phyloP scores from a whole-genome alignment of 2,329 filamentous ascomycete species.

The Nothomitra cinnamomea region DNA sequence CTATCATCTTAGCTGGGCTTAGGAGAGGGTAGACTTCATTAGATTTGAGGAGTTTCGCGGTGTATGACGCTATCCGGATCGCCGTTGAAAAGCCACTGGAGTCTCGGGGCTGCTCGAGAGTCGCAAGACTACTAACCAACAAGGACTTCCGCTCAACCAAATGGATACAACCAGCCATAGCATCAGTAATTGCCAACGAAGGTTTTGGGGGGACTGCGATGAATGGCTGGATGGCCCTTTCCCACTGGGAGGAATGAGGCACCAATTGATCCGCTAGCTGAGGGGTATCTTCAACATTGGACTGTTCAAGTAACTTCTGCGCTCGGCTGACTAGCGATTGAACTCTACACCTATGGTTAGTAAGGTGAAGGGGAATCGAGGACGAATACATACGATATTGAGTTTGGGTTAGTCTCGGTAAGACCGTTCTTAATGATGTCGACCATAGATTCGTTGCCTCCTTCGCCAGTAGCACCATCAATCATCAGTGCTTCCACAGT shows the following conservation, averaged over 20 bases:
- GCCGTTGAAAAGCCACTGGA: conserved; percentile 53
- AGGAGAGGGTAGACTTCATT: conserved; percentile 20
- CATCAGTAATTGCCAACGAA: conserved; percentile 57
- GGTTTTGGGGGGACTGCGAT: conserved; percentile 35
- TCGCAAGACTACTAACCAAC: conserved; percentile 16
- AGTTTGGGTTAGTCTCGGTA: conserved; percentile 24
- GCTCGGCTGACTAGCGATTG: conserved; percentile 38
- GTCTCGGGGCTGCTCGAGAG: conserved; percentile 33
- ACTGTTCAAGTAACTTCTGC: conserved; percentile 27
- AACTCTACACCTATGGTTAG: conserved; percentile 27
- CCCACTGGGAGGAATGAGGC: conserved; percentile 49
- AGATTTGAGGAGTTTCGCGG: conserved; percentile 37
- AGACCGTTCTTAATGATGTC: conserved; percentile 36
- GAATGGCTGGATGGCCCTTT: conserved; percentile 39
- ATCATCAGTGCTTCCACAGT: conserved; percentile 20
- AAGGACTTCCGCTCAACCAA: conserved; percentile 30
- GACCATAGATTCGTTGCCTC: conserved; percentile 29
- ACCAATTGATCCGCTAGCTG: conserved; percentile 32
- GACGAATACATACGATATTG: conserved; percentile 26
- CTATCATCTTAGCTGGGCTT: conserved; percentile 18
- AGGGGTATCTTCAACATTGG: conserved; percentile 15
- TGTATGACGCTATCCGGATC: conserved; percentile 59
- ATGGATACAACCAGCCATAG: conserved; percentile 52
- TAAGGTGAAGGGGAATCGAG: background rate
- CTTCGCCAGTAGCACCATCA: conserved; percentile 20